Evolutionary conservation across 768 basidiomycete species (phyloP), one percentile per base, ranked within the genome.

Genomic region (Pulveroboletus ravenelii): DNA sequence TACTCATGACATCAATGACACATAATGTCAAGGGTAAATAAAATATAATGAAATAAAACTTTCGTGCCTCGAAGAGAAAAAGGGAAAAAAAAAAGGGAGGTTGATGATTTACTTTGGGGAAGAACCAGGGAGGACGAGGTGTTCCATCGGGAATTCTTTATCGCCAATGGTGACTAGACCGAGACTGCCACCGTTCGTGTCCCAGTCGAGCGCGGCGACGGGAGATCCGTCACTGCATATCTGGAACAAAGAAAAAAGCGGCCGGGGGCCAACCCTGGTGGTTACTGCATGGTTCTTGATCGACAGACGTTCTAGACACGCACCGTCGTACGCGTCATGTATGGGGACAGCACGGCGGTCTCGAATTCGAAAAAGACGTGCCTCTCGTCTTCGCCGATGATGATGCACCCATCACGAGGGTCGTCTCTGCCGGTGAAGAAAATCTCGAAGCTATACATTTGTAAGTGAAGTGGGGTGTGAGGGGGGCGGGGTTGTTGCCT

Each of bases 381-480:
- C 56, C 72, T 75, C 30, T 70, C 71, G 66, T 79, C 80, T 60
- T 82, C 78, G 36, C 85, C 84, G 57, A 87, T 86, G 70, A 87
- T 69, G 51, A 81, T 75, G 62, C 81, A 84, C 51, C 73, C 75
- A 50, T 78, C 60, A 48, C 85, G 79, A 40, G 85, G 84, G 70
- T 88, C 78, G 65, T 83, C 81, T 62, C 72, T 72, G 48, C 84
- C 82, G 41, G 84, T 83, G 74, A 87, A 88, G 69, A 78, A 86
- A 31, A 88, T 68, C 62, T 78, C 70, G 66, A 74, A 84, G 38
- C 42, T 10, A 42, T 62, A 64, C 73, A 72, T 68, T 5, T 27
- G 25, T 27, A 6, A 27, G 25, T 27, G 25, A 27, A 27, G 25
- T 27, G 25, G 25, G 6, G 25, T 47, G 56, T 35, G 46, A 49